A percentile compares a stretch with the other conserved stretches of the same genome.
phyloP scores from a whole-genome alignment of 768 basidiomycete species.

The Lentinula lateritia region DNA sequence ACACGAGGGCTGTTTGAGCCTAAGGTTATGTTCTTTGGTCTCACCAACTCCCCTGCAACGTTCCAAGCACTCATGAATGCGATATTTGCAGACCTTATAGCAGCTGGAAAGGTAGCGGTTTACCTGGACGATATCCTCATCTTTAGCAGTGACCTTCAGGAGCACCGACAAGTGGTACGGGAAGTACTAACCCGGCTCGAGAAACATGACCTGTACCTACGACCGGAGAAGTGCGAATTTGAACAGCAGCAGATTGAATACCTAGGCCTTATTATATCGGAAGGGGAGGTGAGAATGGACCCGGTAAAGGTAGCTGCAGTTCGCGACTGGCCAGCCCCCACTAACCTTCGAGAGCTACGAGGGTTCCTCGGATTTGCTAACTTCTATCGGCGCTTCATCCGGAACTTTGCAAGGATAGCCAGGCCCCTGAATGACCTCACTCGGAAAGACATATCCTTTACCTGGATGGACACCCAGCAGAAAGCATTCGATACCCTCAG shows the following conservation, averaged over 20 bases:
- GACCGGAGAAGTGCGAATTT: constrained; percentile 17
- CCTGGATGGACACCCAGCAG: not conserved
- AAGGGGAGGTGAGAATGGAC: not conserved
- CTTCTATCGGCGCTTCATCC: constrained; percentile 17
- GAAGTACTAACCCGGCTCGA: constrained; percentile 14
- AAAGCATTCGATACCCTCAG: not conserved
- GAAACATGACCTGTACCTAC: constrained; percentile 16
- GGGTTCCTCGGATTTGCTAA: constrained; percentile 26
- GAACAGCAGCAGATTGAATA: too few relatives aligned
- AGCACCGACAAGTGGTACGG: constrained; percentile 9
- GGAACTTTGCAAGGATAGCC: constrained; percentile 13
- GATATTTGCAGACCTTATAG: constrained; percentile 22
- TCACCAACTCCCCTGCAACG: constrained; percentile 25
- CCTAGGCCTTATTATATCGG: too few relatives aligned
- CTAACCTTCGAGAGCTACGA: constrained; percentile 16
- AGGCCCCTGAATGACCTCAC: not conserved
- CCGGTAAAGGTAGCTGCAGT: not conserved
- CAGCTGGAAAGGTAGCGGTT: constrained; percentile 18
- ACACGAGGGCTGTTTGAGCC: constrained; percentile 33
- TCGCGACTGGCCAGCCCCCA: constrained; percentile 21
- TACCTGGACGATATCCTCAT: constrained; percentile 30
- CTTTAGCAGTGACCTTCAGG: constrained; percentile 3
- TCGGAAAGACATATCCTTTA: not conserved
- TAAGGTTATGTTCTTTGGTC: constrained; percentile 36
- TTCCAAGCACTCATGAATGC: constrained; percentile 1